These are phyloP conservation scores for Croton setiger DNA, from an alignment of 441 rosid genomes.

Conservation along the genomic window DNA sequence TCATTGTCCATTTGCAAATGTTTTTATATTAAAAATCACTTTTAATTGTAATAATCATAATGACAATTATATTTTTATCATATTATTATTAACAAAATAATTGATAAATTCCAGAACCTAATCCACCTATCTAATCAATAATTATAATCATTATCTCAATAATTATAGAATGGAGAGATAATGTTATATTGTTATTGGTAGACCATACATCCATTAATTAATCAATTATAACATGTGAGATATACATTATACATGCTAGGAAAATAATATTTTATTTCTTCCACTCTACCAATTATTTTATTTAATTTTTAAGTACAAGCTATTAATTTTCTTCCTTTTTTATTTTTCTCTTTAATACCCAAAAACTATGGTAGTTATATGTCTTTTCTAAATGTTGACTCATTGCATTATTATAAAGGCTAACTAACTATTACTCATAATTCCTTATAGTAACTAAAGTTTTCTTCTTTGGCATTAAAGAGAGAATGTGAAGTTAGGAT, in stretches of 20 bases:
- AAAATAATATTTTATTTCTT: neutral
- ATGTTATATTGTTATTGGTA: conserved; percentile 23
- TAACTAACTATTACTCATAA: too few species aligned
- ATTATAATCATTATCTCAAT: conserved; percentile 16
- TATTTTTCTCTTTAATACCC: too few species aligned
- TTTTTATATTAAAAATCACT: neutral
- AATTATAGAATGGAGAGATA: conserved; percentile 19
- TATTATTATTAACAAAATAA: neutral
- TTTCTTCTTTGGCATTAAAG: neutral
- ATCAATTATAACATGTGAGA: conserved; percentile 11
- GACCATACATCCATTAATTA: conserved; percentile 26
- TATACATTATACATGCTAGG: too few species aligned
- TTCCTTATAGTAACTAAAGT: too few species aligned
- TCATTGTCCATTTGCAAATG: neutral
- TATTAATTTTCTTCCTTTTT: neutral
- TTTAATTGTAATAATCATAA: neutral
- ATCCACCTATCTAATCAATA: conserved; percentile 21
- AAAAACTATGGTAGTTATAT: neutral
- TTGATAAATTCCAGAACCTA: conserved; percentile 20
- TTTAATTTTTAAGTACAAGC: neutral
- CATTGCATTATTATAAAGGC: neutral
- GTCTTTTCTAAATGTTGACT: neutral
- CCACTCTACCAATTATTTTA: neutral
- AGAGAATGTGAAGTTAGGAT: neutral
- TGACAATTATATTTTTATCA: conserved; percentile 3